Base-by-base conservation (phyloP, 2,329 filamentous ascomycete species). In the Diaporthe aspalathi region DNA sequence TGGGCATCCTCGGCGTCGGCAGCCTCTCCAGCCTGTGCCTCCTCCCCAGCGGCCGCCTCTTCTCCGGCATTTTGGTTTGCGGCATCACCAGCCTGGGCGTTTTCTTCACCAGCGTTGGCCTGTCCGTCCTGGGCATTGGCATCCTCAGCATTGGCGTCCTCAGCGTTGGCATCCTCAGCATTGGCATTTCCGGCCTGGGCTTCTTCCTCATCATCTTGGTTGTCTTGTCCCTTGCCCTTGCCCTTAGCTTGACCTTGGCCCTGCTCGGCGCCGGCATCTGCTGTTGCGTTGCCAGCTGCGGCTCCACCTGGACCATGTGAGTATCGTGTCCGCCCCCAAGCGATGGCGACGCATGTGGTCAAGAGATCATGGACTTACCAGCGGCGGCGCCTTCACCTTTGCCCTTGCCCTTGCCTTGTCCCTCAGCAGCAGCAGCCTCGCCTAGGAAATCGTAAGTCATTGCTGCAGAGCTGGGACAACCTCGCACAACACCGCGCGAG, bases 151-250 rank as follows among this genome's bases (percentile, higher is more conserved):
- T n/a, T n/a, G n/a, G n/a, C n/a, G n/a, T n/a, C n/a, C n/a, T n/a
- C n/a, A n/a, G n/a, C n/a, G n/a, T n/a, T n/a, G n/a, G n/a, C n/a
- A n/a, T n/a, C n/a, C n/a, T n/a, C n/a, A n/a, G n/a, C n/a, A n/a
- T n/a, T n/a, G n/a, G n/a, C n/a, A n/a, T n/a, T n/a, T n/a, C n/a
- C n/a, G n/a, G n/a, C 49, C 14, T 29, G 24, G 27, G 27, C 29
- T 2, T 54, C 14, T 7, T 27, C 27, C 1, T n/a, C 27, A 14
- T 35, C 53, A 16, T 56, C 29, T 1, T 20, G 17, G 29, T 60
- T n/a, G 53, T 56, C n/a, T 35, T 52, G 49, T 52, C 54, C 54
- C 20, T 57, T 57, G 54, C 54, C 54, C 54, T 57, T n/a, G n/a
- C n/a, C n/a, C n/a, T n/a, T 60, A 22, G 22, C 56, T 8, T 62